Evolutionary conservation across 148 eudicot genomes (phyloP), one percentile per base, ranked within the genome.

Genomic region (Cornus suecica): DNA sequence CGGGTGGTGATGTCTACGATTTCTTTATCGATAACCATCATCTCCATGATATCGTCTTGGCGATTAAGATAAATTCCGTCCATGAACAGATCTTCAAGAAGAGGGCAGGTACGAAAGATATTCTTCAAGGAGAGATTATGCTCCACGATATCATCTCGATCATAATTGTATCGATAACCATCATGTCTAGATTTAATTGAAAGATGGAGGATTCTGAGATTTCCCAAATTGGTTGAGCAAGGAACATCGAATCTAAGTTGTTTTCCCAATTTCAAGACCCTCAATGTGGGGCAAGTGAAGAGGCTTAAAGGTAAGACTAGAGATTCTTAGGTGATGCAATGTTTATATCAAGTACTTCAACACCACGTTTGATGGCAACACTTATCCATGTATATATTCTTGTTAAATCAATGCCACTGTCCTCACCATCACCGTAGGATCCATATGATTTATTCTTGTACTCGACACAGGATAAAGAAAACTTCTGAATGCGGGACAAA

Each of bases 121-220:
- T 68, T 66, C 41, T 54, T 41, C 18, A 67, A 31, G 15, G n/a
- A n/a, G n/a, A n/a, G n/a, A n/a, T n/a, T n/a, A n/a, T n/a, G n/a
- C n/a, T n/a, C n/a, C n/a, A n/a, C n/a, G n/a, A n/a, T n/a, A n/a
- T n/a, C n/a, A n/a, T n/a, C n/a, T n/a, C n/a, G n/a, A n/a, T n/a
- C n/a, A n/a, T 29, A 23, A 52, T 58, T 29, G 41, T 28, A 20
- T 4, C 72, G 72, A 54, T 10, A 1, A 32, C 14, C 4, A n/a
- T n/a, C n/a, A n/a, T n/a, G n/a, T n/a, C n/a, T n/a, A n/a, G n/a
- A n/a, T n/a, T n/a, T n/a, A 51, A 68, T 15, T 34, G 65, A 76
- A 68, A 76, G 42, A 22, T 30, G 20, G 42, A 76, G 78, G 72
- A 30, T 11, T 23, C 56, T 76, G 65, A 76, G 78, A 76, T 42